These are phyloP conservation scores for Maudiozyma humilis DNA, from an alignment of 1,139 yeast genomes.

Conservation along the genomic window DNA sequence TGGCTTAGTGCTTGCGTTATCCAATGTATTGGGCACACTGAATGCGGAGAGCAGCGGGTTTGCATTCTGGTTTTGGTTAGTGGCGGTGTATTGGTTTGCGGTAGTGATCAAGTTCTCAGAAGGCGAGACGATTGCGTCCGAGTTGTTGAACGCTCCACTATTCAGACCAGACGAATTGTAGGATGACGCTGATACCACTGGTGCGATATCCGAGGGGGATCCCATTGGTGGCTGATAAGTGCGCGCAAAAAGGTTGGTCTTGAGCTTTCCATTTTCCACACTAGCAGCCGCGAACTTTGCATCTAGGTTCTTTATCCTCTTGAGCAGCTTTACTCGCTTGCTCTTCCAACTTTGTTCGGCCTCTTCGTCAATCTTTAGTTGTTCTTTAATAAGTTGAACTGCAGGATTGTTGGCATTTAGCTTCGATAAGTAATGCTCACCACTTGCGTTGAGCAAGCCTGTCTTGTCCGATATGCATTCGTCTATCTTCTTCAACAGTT, in stretches of 20 bases:
- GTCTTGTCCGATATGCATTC: conserved; percentile 21
- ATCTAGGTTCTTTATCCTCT: conserved; percentile 20
- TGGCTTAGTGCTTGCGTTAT: background rate
- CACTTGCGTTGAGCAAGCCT: conserved; percentile 18
- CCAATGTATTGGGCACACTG: background rate
- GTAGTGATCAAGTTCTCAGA: background rate
- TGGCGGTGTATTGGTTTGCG: background rate
- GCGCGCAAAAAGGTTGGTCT: conserved; percentile 20
- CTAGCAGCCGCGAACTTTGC: conserved; percentile 20
- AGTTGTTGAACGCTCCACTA: conserved; percentile 1
- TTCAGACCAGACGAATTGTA: conserved; percentile 2
- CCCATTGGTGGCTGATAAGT: conserved; percentile 13
- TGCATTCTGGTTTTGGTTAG: background rate
- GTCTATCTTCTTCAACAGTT: conserved; percentile 16
- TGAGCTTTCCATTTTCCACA: conserved; percentile 20
- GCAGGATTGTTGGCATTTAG: conserved; percentile 19
- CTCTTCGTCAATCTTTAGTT: conserved; percentile 23
- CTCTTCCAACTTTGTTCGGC: conserved; percentile 22
- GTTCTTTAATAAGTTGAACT: conserved; percentile 21
- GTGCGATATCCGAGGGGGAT: conserved; percentile 9
- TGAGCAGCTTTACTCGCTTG: conserved; percentile 15
- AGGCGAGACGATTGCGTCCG: conserved; percentile 4
- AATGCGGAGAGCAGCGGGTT: conserved; percentile 7
- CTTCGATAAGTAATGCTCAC: conserved; percentile 20
- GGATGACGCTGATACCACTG: conserved; percentile 7